Conservation (phyloP, 1,284 basidiomycete genomes). For the Trametes polyzona region DNA sequence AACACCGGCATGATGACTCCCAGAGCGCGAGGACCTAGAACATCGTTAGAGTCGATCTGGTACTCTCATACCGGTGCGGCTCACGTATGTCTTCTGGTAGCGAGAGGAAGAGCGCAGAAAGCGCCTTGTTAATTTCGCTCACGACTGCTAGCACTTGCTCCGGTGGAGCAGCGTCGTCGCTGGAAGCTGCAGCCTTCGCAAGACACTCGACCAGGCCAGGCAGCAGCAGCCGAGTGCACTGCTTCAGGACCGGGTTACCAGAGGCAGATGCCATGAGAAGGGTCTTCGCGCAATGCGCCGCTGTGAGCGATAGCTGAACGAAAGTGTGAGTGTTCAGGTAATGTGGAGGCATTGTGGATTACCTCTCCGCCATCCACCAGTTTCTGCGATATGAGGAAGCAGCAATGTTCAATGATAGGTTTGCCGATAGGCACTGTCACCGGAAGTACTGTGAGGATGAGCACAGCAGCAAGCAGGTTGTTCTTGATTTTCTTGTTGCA, state of each 20-base stretch:
- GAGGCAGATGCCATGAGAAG: slow-evolving; percentile 69
- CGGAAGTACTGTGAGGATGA: slow-evolving; percentile 85
- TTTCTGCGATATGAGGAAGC: slow-evolving; percentile 83
- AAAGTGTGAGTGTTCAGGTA: not conserved
- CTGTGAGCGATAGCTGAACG: slow-evolving; percentile 74
- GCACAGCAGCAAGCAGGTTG: slow-evolving; percentile 86
- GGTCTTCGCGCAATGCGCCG: slow-evolving; percentile 88
- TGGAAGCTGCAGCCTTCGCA: slow-evolving; percentile 64
- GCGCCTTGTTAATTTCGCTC: slow-evolving; percentile 83
- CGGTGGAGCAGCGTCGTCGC: slow-evolving; percentile 56
- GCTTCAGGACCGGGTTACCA: slow-evolving; percentile 69
- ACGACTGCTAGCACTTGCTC: slow-evolving; percentile 65
- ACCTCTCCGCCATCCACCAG: slow-evolving; percentile 73
- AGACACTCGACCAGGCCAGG: slow-evolving; percentile 83
- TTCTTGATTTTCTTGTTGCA: slow-evolving; percentile 88
- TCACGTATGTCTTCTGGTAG: slow-evolving; percentile 67
- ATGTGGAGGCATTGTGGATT: slow-evolving; percentile 6
- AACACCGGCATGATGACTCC: slow-evolving; percentile 83
- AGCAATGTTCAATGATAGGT: slow-evolving; percentile 83
- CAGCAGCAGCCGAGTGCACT: slow-evolving; percentile 75
- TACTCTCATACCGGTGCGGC: slow-evolving; percentile 34
- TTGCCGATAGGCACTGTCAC: slow-evolving; percentile 69
- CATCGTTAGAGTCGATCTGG: not conserved
- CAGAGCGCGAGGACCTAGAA: slow-evolving; percentile 69
- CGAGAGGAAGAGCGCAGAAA: slow-evolving; percentile 66